Evolutionary conservation across 768 basidiomycete genomes (phyloP), one percentile per base, ranked within the genome.

Genomic region (Xerocomellus chrysenteron): DNA sequence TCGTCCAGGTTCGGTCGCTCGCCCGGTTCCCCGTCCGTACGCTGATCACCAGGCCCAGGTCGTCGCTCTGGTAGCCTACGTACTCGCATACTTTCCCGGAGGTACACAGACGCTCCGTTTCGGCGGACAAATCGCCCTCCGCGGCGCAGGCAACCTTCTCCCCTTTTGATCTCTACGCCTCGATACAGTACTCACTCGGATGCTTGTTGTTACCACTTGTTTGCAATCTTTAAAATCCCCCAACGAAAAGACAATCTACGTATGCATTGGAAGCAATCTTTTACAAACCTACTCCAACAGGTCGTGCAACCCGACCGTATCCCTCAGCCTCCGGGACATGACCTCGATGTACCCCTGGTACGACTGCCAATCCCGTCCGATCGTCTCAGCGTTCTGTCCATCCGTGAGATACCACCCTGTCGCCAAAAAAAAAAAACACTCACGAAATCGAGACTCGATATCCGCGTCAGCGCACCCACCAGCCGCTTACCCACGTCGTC

Each of bases 61-160:
- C 40, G 75, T 90, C 43, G 86, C 95, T 2, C 83, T 99, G 17
- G 78, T 97, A 14, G 81, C 89, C 14, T 99, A 99, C 68, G 81
- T 98, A 8, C 79, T 94, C 17, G 94, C 94, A 0, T 98, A 98
- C 75, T 98, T 99, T 74, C 97, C 97, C 19, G 94, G 92, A 11
- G 96, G 88, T 30, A 81, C 80, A 30, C 86, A 88, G 63, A 93
- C 92, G 1, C 77, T 94, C 21, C 83, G 88, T 21, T 80, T 94
- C 65, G 93, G 92, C 7, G 84, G 85, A 35, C 85, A 87, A 52
- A 78, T 94, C 62, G 89, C 91, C 1, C 74, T 97, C 21, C 86
- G 94, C 37, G 89, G 95, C 8, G 93, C 92, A 43, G 83, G 90
- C 35, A 90, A 80, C 61, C 77, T 96, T 8, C 76, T 97, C 32